Base-by-base conservation (phyloP, 768 basidiomycete species). In the Mycena metata region DNA sequence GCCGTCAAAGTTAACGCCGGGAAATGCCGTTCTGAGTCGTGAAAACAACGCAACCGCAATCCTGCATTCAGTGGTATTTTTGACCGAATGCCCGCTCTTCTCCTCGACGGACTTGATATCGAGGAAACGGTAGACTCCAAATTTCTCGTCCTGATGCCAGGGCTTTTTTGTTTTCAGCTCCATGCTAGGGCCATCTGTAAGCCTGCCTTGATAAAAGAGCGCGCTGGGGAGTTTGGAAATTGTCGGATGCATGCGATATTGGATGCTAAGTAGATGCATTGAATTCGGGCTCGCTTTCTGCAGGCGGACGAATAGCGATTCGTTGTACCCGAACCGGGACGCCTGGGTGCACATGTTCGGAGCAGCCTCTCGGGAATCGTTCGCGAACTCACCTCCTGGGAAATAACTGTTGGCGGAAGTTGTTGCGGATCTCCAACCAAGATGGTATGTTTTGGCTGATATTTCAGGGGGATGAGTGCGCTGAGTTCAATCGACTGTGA, bases 181-280 rank as follows among this genome's bases (percentile, higher is more conserved):
- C 96, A 99, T 98, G 54, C 87, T 86, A 4, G 95, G 96, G 1
- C 98, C 98, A 77, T 99, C 95, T 49, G 87, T 81, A 12, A 99
- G 82, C 41, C 87, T 84, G 9, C 90, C 89, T 60, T 90, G 81
- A 76, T 99, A 99, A 81, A 99, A 99, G 2, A 96, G 79, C 51
- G 84, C 85, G 66, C 96, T 98, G 0, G 98, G 98, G 19, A 99
- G 86, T 57, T 83, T 83, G 69, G 96, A 97, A 76, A 99, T 98
- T 58, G 94, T 91, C 2, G 97, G 97, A 76, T 99, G 96, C 98
- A 99, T 99, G 71, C 98, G 96, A 77, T 99, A 99, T 81, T 99
- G 98, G 46, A 99, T 99, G 73, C 97, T 97, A 51, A 99, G 81
- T 1, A 99, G 84, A 79, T 98, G 95, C 45, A 97, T 94, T 21